A percentile compares a stretch with the other conserved stretches of the same genome.
These are phyloP conservation scores for Lumnitzera littorea DNA, from an alignment of 345 rosid genomes.

Conservation along the genomic window DNA sequence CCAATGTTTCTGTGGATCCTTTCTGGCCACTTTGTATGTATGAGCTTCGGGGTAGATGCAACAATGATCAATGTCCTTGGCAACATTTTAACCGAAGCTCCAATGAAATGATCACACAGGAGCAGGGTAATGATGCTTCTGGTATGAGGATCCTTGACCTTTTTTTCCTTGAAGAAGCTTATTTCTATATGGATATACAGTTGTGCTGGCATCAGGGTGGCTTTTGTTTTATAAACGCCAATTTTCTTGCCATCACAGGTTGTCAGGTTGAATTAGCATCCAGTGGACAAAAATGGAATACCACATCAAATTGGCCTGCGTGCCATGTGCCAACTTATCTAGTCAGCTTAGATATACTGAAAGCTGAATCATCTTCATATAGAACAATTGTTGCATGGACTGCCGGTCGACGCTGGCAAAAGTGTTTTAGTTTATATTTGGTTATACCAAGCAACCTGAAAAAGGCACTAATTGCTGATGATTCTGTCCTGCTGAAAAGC, in stretches of 20 bases:
- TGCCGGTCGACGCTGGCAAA: slow-evolving; percentile 58
- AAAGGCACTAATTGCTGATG: slow-evolving; percentile 40
- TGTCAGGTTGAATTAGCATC: slow-evolving; percentile 25
- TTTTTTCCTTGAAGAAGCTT: not conserved
- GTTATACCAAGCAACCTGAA: slow-evolving; percentile 47
- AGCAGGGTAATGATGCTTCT: slow-evolving; percentile 29
- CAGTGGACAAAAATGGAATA: slow-evolving; percentile 19
- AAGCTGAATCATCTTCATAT: slow-evolving; percentile 39
- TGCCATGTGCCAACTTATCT: slow-evolving; percentile 51
- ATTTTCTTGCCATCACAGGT: slow-evolving; percentile 38
- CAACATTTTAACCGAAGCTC: slow-evolving; percentile 70
- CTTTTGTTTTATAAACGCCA: slow-evolving; percentile 10
- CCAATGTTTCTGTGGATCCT: slow-evolving; percentile 55
- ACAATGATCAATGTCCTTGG: slow-evolving; percentile 87
- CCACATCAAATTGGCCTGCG: slow-evolving; percentile 25
- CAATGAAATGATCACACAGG: slow-evolving; percentile 20
- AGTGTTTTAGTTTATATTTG: slow-evolving; percentile 59
- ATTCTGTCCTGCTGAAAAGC: slow-evolving; percentile 26
- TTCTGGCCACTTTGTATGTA: slow-evolving; percentile 84
- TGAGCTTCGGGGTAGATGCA: slow-evolving; percentile 96
- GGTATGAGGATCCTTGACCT: slow-evolving; percentile 27
- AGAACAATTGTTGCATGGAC: slow-evolving; percentile 43
- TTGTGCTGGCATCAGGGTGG: no score
- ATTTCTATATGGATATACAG: no score
- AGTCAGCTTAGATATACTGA: slow-evolving; percentile 66